A percentile compares a stretch with the other conserved stretches of the same genome.
Conservation (phyloP, 345 rosid species). For the Rhodamnia argentea region DNA sequence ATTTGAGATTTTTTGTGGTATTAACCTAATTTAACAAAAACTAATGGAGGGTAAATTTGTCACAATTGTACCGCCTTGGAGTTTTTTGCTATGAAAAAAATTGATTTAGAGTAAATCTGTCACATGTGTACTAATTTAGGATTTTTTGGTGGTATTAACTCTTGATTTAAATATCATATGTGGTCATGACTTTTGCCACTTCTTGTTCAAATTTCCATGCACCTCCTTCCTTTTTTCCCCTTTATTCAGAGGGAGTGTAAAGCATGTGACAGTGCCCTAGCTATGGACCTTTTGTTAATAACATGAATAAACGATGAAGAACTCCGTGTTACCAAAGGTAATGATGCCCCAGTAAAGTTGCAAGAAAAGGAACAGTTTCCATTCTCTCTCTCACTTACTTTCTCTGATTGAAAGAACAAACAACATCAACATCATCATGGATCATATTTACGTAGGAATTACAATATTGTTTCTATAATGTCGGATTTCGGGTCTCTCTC, state of each 20-base stretch:
- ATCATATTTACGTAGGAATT: slow-evolving; percentile 44
- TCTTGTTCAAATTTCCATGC: background rate
- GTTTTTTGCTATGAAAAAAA: too few relatives aligned
- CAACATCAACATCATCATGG: slow-evolving; percentile 34
- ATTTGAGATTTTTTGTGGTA: too few relatives aligned
- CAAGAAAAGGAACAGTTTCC: slow-evolving; percentile 26
- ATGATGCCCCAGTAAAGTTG: slow-evolving; percentile 35
- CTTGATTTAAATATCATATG: background rate
- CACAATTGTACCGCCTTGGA: too few relatives aligned
- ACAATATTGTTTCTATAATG: slow-evolving; percentile 15
- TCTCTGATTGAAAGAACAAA: background rate
- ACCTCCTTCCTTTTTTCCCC: background rate
- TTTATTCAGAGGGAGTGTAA: slow-evolving; percentile 11
- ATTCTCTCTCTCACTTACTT: background rate
- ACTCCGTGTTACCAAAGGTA: background rate
- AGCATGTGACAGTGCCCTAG: slow-evolving; percentile 16
- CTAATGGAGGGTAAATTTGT: too few relatives aligned
- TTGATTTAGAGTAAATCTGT: too few relatives aligned
- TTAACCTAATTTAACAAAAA: too few relatives aligned
- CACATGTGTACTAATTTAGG: too few relatives aligned
- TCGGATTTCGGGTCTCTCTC: slow-evolving; percentile 8
- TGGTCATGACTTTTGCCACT: background rate
- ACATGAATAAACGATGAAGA: slow-evolving; percentile 1
- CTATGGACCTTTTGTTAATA: slow-evolving; percentile 1
- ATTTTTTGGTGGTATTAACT: too few relatives aligned